Conservation (phyloP, 2,329 filamentous ascomycete genomes). For the Nigrospora sphaerica region DNA sequence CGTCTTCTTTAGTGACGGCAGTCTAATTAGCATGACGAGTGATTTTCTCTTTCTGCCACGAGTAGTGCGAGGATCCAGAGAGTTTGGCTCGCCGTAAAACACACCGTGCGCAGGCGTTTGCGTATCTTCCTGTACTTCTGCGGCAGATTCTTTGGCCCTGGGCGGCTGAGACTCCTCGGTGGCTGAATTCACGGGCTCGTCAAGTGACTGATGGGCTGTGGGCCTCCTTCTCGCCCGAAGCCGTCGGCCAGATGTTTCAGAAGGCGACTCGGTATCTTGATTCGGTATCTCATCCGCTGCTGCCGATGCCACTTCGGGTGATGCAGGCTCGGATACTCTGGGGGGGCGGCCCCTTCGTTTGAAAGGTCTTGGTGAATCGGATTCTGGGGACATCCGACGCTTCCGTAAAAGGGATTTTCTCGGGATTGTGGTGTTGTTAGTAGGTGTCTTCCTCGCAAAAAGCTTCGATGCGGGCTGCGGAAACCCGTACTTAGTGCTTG, state of each 20-base stretch:
- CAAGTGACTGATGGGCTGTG: no score
- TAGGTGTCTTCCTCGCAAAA: background rate
- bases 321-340: no score
- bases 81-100: slow-evolving; percentile 15
- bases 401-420: background rate
- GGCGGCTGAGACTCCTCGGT: background rate
- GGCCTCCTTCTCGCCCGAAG: no score
- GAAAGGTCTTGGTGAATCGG: background rate
- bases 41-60: slow-evolving; percentile 21
- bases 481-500: background rate
- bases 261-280: no score
- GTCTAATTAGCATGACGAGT: slow-evolving; percentile 20
- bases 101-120: background rate
- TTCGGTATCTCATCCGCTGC: no score
- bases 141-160: background rate
- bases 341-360: no score
- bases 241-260: no score
- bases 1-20: slow-evolving; percentile 16
- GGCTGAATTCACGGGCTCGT: background rate
- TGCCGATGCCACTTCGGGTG: no score
- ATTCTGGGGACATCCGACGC: background rate
- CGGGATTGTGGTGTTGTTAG: background rate
- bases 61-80: slow-evolving; percentile 14
- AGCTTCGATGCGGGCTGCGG: background rate
- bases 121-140: background rate